These are phyloP conservation scores for Arthrinium phaeospermum DNA, from an alignment of 2,329 filamentous ascomycete genomes.

Conservation along the genomic window DNA sequence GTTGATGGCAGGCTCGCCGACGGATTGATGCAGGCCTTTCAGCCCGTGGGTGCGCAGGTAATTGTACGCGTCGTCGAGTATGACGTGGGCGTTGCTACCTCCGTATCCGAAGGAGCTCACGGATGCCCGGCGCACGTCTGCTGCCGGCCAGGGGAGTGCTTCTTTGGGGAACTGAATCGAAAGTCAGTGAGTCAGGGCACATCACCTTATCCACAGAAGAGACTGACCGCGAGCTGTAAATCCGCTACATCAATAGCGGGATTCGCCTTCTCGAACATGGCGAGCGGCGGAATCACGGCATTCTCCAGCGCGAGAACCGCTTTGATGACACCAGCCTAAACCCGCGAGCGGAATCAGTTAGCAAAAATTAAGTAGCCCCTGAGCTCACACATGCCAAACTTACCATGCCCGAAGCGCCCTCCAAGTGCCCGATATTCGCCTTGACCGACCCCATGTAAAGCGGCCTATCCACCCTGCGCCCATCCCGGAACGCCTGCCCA, in stretches of 20 bases:
- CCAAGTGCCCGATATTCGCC: conserved; percentile 44
- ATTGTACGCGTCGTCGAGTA: conserved; percentile 19
- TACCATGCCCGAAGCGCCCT: conserved; percentile 40
- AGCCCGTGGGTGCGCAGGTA: conserved; percentile 17
- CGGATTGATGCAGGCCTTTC: conserved; percentile 11
- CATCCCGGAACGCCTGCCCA: conserved; percentile 37
- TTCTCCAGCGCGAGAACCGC: conserved; percentile 46
- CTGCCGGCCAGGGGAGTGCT: conserved; percentile 29
- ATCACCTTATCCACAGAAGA: not conserved
- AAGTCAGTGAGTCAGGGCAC: conserved; percentile 19
- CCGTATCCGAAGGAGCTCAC: conserved; percentile 45
- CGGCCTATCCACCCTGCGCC: conserved; percentile 32
- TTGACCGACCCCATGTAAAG: conserved; percentile 45
- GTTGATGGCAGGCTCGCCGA: not conserved
- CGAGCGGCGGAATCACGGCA: conserved; percentile 48
- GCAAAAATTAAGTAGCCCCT: no score
- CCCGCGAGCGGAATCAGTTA: not conserved
- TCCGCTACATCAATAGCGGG: conserved; percentile 28
- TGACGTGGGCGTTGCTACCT: conserved; percentile 25
- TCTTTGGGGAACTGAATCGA: conserved; percentile 26
- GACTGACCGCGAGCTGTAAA: conserved; percentile 30
- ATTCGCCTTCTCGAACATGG: conserved; percentile 46
- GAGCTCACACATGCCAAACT: no score
- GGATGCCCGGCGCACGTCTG: conserved; percentile 30
- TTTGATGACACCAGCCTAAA: conserved; percentile 37